Evolutionary conservation across 176 grass and related monocot species (phyloP).

Genomic region (Oryza glumipatula): DNA sequence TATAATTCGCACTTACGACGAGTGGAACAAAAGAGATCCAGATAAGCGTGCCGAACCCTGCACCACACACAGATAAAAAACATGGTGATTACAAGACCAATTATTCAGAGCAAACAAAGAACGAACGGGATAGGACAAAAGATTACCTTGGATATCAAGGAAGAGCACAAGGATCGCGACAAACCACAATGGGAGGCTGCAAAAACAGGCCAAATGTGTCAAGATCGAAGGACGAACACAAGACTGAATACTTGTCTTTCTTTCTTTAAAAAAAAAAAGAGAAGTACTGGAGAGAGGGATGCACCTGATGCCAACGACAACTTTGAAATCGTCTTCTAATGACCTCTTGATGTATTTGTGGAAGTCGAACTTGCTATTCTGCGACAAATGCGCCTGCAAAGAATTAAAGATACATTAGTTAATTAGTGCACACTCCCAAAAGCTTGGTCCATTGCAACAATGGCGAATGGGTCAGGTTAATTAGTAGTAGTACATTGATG

Average conservation of each 20-base stretch:
- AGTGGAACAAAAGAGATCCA: slow-evolving; percentile 64
- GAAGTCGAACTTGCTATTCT: slow-evolving; percentile 73
- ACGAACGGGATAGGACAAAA: not conserved
- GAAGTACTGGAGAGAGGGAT: not conserved
- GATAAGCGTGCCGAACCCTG: slow-evolving; percentile 46
- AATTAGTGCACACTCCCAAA: not conserved
- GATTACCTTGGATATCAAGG: slow-evolving; percentile 43
- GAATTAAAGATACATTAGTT: not conserved
- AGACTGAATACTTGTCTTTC: not conserved
- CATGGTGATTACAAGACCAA: slow-evolving; percentile 15
- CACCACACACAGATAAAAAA: slow-evolving; percentile 9
- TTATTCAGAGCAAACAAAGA: not conserved
- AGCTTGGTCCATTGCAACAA: not conserved
- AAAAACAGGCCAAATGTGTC: slow-evolving; percentile 27
- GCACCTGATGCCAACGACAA: slow-evolving; percentile 88
- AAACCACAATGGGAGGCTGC: slow-evolving; percentile 67
- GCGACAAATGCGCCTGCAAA: slow-evolving; percentile 70
- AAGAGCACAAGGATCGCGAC: slow-evolving; percentile 63
- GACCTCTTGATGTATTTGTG: slow-evolving; percentile 92
- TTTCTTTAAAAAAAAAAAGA: not conserved
- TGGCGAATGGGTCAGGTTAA: not conserved
- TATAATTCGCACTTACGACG: slow-evolving; percentile 41
- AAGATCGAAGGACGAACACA: not conserved
- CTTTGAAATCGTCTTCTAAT: slow-evolving; percentile 90
- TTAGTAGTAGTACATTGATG: slow-evolving; percentile 60